phyloP scores from a whole-genome alignment of 441 rosid species.

The Dalechampia spathulata region DNA sequence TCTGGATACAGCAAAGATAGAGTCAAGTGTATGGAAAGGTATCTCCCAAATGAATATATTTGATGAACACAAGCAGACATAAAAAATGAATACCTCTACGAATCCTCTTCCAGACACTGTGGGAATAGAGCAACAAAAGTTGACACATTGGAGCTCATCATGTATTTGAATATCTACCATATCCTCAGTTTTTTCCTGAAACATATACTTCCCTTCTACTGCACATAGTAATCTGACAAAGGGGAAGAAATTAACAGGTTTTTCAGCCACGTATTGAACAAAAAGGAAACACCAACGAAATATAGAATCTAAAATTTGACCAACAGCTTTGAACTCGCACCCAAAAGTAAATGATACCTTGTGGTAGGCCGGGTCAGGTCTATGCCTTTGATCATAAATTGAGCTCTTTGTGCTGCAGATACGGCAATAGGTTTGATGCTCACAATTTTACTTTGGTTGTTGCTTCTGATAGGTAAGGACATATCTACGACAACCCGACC shows the following conservation, averaged over 20 bases:
- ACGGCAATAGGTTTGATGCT: slow-evolving; percentile 69
- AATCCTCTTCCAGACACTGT: slow-evolving; percentile 64
- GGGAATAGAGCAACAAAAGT: slow-evolving; percentile 57
- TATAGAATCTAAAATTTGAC: background rate
- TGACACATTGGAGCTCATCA: slow-evolving; percentile 44
- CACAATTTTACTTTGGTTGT: slow-evolving; percentile 35
- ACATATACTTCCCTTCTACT: slow-evolving; percentile 65
- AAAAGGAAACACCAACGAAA: background rate
- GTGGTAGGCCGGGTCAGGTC: slow-evolving; percentile 47
- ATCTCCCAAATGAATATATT: no score
- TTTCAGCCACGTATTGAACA: no score
- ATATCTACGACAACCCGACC: slow-evolving; percentile 67
- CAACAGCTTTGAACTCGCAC: no score
- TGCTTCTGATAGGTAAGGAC: slow-evolving; percentile 45
- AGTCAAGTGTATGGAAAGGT: no score
- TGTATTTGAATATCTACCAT: slow-evolving; percentile 26
- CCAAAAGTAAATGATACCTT: slow-evolving; percentile 31
- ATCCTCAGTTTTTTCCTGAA: slow-evolving; percentile 44
- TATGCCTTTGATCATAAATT: slow-evolving; percentile 63
- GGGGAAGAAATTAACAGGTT: no score
- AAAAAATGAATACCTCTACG: slow-evolving; percentile 50
- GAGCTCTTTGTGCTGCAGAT: slow-evolving; percentile 41
- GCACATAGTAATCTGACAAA: slow-evolving; percentile 74
- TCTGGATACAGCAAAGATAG: slow-evolving; percentile 24
- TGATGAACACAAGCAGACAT: background rate